These are phyloP conservation scores for Buxus sempervirens DNA, from an alignment of 164 flowering plant genomes.

Conservation along the genomic window DNA sequence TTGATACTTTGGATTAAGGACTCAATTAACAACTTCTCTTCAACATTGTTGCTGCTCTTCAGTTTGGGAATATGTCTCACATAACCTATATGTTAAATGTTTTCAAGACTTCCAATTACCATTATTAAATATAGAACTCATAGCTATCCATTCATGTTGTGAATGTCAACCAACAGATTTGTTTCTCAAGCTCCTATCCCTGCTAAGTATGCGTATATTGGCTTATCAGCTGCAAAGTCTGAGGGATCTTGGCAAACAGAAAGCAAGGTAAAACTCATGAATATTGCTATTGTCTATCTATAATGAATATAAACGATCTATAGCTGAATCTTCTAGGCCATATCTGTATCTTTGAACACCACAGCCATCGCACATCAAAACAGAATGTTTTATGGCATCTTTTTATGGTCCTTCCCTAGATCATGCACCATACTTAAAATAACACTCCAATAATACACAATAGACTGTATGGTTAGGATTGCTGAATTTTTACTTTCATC, in stretches of 20 bases:
- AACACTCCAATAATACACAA: too few relatives aligned
- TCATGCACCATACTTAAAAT: too few relatives aligned
- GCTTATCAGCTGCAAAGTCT: conserved; percentile 36
- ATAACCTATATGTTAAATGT: too few relatives aligned
- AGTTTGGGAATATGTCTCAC: not conserved
- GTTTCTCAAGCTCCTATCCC: conserved; percentile 32
- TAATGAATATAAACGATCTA: not conserved
- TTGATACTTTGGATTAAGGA: not conserved
- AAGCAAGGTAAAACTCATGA: conserved; percentile 36
- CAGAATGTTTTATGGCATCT: too few relatives aligned
- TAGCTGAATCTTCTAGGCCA: not conserved
- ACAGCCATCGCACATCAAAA: too few relatives aligned
- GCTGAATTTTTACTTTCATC: too few relatives aligned
- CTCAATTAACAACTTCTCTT: not conserved
- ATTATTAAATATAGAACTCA: too few relatives aligned
- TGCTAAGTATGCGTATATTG: conserved; percentile 41
- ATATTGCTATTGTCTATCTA: not conserved
- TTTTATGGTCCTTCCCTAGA: too few relatives aligned
- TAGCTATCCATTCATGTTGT: not conserved
- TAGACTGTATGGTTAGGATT: too few relatives aligned
- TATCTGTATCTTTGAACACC: too few relatives aligned
- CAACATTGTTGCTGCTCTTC: not conserved
- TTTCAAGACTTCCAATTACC: too few relatives aligned
- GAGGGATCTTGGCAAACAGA: conserved; percentile 56
- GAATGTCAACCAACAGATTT: conserved; percentile 21